Evolutionary conservation across 306 rosid species (phyloP), one percentile per base, ranked within the genome.

Genomic region (Hippophae rhamnoides): DNA sequence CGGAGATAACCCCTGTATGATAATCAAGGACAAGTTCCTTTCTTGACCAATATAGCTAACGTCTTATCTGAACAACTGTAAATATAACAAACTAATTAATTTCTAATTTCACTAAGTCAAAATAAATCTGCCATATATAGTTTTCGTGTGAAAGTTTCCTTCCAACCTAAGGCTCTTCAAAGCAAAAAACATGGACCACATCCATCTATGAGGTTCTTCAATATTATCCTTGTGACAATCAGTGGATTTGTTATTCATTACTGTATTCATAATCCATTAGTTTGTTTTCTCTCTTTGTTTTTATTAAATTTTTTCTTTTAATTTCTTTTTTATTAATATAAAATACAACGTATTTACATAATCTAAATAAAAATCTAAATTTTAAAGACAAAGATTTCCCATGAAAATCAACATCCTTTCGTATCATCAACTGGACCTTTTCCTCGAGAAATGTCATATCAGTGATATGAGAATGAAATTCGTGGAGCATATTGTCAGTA

Each of bases 141-240:
- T 49, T 64, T 69, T 64, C 26, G 67, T 40, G 65, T 50, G 56
- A 53, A 38, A 31, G 62, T 8, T 58, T 31, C 46, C 8, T 57
- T 49, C 56, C 51, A 47, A n/a, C 44, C 18, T 11, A 63, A 47
- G 43, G 43, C 48, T 52, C 41, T 58, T 54, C 41, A 62, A 60
- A 56, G 48, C 61, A 40, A 43, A 52, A 18, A 60, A 48, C n/a
- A 65, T 27, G 79, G 66, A 69, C 79, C 79, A 63, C 70, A 49
- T 42, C 58, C 43, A 45, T 18, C 26, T 8, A 13, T 42, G 57
- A 40, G 45, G 52, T 47, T 53, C 63, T 49, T 69, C 70, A 58
- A 64, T 48, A 43, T 38, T 59, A 64, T 69, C 68, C 41, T 57
- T 14, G 38, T 3, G 40, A 7, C 23, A 18, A 18, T 18, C 23